Percentiles rank a stretch among this genome's conserved stretches.
phyloP scores from a whole-genome alignment of 768 basidiomycete species.

The Clavulina sp. region DNA sequence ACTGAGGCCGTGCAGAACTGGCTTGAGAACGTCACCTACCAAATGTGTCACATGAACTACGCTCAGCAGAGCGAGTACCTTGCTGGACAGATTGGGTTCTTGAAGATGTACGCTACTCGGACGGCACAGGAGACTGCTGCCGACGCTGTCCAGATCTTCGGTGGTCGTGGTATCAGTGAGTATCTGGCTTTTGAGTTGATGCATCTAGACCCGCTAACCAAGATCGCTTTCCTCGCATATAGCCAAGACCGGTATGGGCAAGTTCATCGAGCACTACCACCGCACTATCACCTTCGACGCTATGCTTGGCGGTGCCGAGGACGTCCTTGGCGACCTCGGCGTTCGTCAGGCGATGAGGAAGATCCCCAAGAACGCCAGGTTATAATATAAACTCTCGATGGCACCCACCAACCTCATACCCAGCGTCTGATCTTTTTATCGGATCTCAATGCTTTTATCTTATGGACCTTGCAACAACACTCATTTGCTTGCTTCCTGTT shows the following conservation, averaged over 20 bases:
- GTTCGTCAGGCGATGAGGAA: slow-evolving; percentile 56
- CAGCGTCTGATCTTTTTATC: too few species aligned
- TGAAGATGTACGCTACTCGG: slow-evolving; percentile 55
- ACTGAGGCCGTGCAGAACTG: slow-evolving; percentile 76
- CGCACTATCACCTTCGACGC: slow-evolving; percentile 10
- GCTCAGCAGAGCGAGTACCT: slow-evolving; percentile 66
- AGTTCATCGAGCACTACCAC: slow-evolving; percentile 36
- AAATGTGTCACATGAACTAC: slow-evolving; percentile 91
- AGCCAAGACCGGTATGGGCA: slow-evolving; percentile 76
- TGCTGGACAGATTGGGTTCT: slow-evolving; percentile 58
- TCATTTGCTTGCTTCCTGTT: too few species aligned
- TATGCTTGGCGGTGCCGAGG: slow-evolving; percentile 44
- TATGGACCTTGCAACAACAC: too few species aligned
- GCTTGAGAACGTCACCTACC: slow-evolving; percentile 78
- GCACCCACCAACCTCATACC: too few species aligned
- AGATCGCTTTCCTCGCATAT: slow-evolving; percentile 59
- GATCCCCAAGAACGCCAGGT: slow-evolving; percentile 36
- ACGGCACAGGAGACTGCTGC: slow-evolving; percentile 37
- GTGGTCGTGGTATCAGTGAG: slow-evolving; percentile 49
- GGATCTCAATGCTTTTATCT: too few species aligned
- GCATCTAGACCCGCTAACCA: too few species aligned
- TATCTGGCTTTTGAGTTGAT: too few species aligned
- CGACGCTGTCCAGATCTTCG: slow-evolving; percentile 76
- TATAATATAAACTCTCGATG: too few species aligned
- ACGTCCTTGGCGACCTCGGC: slow-evolving; percentile 56